phyloP scores from a whole-genome alignment of 257 asterid genomes.

The Solanum infundibuliforme region DNA sequence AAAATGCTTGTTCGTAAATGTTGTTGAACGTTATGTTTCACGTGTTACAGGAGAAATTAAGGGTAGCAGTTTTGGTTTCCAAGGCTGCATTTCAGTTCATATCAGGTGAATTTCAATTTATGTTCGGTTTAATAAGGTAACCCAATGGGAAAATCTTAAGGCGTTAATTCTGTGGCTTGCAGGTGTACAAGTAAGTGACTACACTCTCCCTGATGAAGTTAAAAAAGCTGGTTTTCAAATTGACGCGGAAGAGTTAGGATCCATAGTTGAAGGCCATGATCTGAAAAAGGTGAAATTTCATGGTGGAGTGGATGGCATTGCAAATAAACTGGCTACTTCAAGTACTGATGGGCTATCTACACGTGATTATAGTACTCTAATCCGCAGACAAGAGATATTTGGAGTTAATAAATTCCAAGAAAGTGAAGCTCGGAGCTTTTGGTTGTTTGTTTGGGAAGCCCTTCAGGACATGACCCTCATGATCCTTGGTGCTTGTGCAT shows the following conservation, averaged over 20 bases:
- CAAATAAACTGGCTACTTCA: conserved; percentile 47
- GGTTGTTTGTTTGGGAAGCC: conserved; percentile 12
- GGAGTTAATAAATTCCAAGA: conserved; percentile 9
- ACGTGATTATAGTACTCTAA: conserved; percentile 19
- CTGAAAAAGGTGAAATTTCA: conserved; percentile 49
- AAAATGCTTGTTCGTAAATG: background rate
- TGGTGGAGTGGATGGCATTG: conserved; percentile 59
- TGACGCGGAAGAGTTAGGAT: conserved; percentile 67
- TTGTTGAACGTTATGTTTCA: background rate
- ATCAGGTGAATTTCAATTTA: conserved; percentile 36
- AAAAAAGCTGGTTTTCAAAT: conserved; percentile 61
- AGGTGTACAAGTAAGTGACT: conserved; percentile 58
- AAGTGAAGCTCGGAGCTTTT: conserved; percentile 6
- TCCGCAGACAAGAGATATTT: conserved; percentile 2
- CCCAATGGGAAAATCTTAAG: background rate
- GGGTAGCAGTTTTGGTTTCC: conserved; percentile 80
- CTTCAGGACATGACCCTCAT: conserved; percentile 11
- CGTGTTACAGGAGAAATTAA: conserved; percentile 55
- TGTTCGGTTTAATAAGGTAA: background rate
- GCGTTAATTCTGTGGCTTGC: conserved; percentile 4
- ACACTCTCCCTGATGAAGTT: conserved; percentile 56
- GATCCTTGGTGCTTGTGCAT: conserved; percentile 11
- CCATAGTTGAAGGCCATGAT: conserved; percentile 70
- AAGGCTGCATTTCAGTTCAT: conserved; percentile 75
- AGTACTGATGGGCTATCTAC: conserved; percentile 39